Evolutionary conservation across 306 rosid species (phyloP).

Genomic region (Cicer arietinum): DNA sequence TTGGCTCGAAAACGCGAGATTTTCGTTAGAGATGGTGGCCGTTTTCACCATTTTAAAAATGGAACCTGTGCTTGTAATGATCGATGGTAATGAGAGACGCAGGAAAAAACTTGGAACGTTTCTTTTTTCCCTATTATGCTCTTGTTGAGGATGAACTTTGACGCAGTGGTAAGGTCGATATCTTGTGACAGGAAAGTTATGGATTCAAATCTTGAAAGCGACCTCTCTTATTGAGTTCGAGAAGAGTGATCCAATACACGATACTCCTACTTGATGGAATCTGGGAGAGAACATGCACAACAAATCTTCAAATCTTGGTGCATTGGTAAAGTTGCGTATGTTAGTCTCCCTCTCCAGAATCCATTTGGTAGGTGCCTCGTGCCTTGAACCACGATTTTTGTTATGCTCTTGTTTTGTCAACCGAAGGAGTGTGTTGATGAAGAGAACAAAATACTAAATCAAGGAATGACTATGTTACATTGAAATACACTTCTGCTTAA

Average conservation of each 20-base stretch:
- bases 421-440: constrained; percentile 22
- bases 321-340: background rate
- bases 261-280: too few species aligned
- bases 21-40: constrained; percentile 59
- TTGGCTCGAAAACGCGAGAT: constrained; percentile 53
- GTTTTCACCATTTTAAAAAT: constrained; percentile 69
- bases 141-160: background rate
- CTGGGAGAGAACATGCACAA: too few species aligned
- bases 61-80: constrained; percentile 76
- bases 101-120: constrained; percentile 1
- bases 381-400: background rate
- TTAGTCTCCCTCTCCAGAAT: background rate
- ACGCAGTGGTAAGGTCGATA: background rate
- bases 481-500: constrained; percentile 21
- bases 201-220: background rate
- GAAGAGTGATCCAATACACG: too few species aligned
- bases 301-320: too few species aligned
- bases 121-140: constrained; percentile 6
- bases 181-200: background rate
- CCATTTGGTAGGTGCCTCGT: background rate
- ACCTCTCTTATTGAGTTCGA: background rate
- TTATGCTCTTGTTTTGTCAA: constrained; percentile 12
- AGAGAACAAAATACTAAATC: constrained; percentile 29
- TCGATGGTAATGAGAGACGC: constrained; percentile 51
- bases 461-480: constrained; percentile 26